These are phyloP conservation scores for Fusarium aywerte DNA, from an alignment of 2,329 filamentous ascomycete species.

Conservation along the genomic window DNA sequence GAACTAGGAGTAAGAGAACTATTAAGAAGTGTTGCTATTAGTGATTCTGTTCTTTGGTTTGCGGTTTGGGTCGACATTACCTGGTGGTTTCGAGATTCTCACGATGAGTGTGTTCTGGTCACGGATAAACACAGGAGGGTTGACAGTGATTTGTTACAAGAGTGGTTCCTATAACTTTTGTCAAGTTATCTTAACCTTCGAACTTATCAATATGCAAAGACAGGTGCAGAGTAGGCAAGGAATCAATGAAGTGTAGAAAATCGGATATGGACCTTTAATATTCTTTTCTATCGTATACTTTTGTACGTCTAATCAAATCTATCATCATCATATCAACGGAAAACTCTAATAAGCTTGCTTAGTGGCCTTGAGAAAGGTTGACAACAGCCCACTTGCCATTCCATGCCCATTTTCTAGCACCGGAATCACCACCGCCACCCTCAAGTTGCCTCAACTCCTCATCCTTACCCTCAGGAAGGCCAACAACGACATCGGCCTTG, in stretches of 20 bases:
- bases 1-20: not conserved
- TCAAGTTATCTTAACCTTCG: not conserved
- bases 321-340: slow-evolving; percentile 31
- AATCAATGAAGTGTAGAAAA: not conserved
- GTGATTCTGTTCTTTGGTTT: not conserved
- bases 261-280: not conserved
- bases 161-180: too few relatives aligned
- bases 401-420: slow-evolving; percentile 91
- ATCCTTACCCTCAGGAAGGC: slow-evolving; percentile 82
- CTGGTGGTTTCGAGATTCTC: not conserved
- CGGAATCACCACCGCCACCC: slow-evolving; percentile 75
- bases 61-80: not conserved
- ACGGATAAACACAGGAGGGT: too few relatives aligned
- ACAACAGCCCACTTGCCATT: slow-evolving; percentile 97
- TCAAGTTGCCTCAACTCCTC: slow-evolving; percentile 77
- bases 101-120: not conserved
- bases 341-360: not conserved
- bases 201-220: not conserved
- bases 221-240: not conserved
- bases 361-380: slow-evolving; percentile 56
- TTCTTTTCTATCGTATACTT: slow-evolving; percentile 6
- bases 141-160: not conserved
- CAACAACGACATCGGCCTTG: slow-evolving; percentile 96
- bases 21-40: not conserved
- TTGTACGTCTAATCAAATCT: slow-evolving; percentile 27